Base-by-base conservation (phyloP, 1,139 yeast genomes). In the Saccharomycopsis phalli region DNA sequence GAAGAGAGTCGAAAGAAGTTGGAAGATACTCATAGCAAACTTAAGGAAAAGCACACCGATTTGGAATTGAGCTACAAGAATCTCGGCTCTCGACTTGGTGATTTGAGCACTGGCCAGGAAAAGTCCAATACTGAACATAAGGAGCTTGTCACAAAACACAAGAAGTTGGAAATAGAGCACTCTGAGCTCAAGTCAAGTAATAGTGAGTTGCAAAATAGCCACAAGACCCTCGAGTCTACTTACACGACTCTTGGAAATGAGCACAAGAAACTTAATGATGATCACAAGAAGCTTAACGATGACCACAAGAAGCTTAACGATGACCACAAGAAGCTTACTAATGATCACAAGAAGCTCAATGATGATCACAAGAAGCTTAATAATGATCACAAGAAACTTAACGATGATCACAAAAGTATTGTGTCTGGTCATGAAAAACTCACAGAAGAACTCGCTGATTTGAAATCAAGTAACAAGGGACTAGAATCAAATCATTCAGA, bases 381-480 rank as follows among this genome's bases (percentile, higher is more conserved):
- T n/a, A 13, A 11, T 13, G 22, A 31, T 7, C 11, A 2, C 7
- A 27, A 31, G 21, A 38, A 41, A 14, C 37, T 49, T 20, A n/a
- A n/a, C n/a, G n/a, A n/a, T n/a, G n/a, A n/a, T n/a, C n/a, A n/a
- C n/a, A n/a, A n/a, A n/a, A n/a, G n/a, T n/a, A n/a, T n/a, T n/a
- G n/a, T n/a, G n/a, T n/a, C n/a, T n/a, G n/a, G n/a, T n/a, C n/a
- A n/a, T n/a, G 40, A 37, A 3, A 30, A 38, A 1, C 23, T 47
- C 4, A 30, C 31, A 10, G 28, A 33, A 4, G 52, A 45, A 19
- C 47, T 47, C 3, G 21, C 32, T 0, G 39, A 39, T 3, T 37
- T 48, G 4, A 37, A 38, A 2, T 29, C 8, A 29, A 6, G 18
- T 46, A 14, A 38, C 38, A 10, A 21, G 31, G 4, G 42, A n/a